These are phyloP conservation scores for Musa acuminata DNA, from an alignment of 176 grass and related monocot genomes.

Conservation along the genomic window DNA sequence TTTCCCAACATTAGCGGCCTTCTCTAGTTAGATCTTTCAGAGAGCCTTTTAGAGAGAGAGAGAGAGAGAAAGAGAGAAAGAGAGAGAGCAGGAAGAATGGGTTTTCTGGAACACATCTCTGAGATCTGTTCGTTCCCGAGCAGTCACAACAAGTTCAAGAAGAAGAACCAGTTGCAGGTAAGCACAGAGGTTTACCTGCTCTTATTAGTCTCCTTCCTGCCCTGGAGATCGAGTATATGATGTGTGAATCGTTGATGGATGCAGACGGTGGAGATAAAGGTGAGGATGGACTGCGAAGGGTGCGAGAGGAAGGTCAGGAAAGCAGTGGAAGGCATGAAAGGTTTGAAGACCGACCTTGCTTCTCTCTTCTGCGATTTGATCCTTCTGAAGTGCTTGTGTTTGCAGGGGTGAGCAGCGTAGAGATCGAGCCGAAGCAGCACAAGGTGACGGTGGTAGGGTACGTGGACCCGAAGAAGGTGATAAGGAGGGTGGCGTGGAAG, in stretches of 20 bases:
- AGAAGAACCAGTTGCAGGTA: conserved; percentile 35
- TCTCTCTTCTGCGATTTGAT: not conserved
- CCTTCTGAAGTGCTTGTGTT: not conserved
- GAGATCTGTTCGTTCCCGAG: conserved; percentile 19
- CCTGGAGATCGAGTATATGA: not conserved
- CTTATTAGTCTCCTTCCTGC: not conserved
- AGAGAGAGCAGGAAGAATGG: conserved; percentile 26
- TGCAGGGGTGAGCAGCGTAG: conserved; percentile 38
- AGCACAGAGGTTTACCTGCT: not conserved
- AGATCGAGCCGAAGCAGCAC: conserved; percentile 46
- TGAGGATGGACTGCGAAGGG: conserved; percentile 88
- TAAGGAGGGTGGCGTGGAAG: conserved; percentile 28
- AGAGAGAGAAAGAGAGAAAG: not conserved
- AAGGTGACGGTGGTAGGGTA: conserved; percentile 53
- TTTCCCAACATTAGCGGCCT: no score
- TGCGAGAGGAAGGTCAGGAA: conserved; percentile 83
- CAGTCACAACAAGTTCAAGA: conserved; percentile 2
- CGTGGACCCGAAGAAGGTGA: conserved; percentile 40
- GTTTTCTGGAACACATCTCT: conserved; percentile 19
- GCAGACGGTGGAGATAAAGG: conserved; percentile 92
- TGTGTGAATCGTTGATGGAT: not conserved
- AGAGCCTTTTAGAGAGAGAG: not conserved
- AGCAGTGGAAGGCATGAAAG: conserved; percentile 49
- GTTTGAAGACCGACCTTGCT: not conserved
- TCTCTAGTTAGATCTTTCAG: no score